Evolutionary conservation across 2,329 filamentous ascomycete genomes (phyloP).

Genomic region (Alternaria postmessia): DNA sequence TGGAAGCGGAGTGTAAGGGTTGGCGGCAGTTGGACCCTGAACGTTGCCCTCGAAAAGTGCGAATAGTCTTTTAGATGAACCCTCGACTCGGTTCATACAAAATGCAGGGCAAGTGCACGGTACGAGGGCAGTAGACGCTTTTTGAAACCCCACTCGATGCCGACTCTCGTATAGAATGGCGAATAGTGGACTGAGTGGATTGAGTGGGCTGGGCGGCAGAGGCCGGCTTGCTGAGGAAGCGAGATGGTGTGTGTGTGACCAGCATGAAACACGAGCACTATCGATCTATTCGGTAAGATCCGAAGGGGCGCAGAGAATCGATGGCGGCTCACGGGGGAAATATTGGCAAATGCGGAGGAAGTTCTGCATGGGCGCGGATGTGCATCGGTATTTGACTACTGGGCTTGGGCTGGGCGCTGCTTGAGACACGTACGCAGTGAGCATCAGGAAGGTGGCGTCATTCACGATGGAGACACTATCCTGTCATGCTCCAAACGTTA

Average conservation of each 20-base stretch:
- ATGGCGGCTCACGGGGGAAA: constrained; percentile 14
- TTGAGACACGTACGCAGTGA: constrained; percentile 14
- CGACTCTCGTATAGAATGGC: constrained; percentile 25
- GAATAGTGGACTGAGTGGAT: constrained; percentile 14
- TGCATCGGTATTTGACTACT: constrained; percentile 16
- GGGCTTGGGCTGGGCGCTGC: constrained; percentile 10
- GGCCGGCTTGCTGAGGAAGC: constrained; percentile 24
- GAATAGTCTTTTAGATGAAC: background rate
- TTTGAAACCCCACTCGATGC: constrained; percentile 22
- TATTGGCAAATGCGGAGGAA: constrained; percentile 10
- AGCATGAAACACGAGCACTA: constrained; percentile 22
- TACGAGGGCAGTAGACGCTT: constrained; percentile 10
- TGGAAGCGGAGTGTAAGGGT: constrained; percentile 18
- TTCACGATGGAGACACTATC: background rate
- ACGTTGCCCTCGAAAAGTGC: background rate
- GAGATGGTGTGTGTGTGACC: constrained; percentile 21
- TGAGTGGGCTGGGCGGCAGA: constrained; percentile 20
- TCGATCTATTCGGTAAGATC: constrained; percentile 24
- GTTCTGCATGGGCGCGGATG: constrained; percentile 1
- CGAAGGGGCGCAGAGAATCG: constrained; percentile 13
- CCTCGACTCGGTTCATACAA: background rate
- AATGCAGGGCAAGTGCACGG: constrained; percentile 19
- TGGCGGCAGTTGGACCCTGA: constrained; percentile 13
- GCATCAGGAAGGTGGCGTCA: constrained; percentile 14
- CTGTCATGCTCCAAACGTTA: background rate